Evolutionary conservation across 495 filamentous ascomycete species (phyloP), one percentile per base, ranked within the genome.

Genomic region (Penicillium longicatenatum): DNA sequence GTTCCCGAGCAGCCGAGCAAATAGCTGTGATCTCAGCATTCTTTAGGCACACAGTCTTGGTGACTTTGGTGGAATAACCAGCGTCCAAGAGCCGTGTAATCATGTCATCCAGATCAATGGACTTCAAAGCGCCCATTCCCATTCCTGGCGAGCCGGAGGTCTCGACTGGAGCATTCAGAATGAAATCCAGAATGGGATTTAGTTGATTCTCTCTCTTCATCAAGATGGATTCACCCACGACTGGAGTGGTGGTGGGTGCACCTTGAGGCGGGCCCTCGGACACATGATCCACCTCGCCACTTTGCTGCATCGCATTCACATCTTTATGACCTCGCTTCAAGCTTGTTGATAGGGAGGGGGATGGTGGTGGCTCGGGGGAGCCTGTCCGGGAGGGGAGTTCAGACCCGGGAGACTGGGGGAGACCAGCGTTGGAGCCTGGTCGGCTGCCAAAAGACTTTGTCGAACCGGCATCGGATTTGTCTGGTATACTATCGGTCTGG

Each of bases 11-110:
- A 12, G 90, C 89, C 33, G 85, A 82, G 71, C 95, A 98, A 55
- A 99, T 92, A 24, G 93, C 92, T 37, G 83, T 88, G 54, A 99
- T 98, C 71, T 99, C 94, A 20, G 93, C 94, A 72, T 98, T 98
- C 82, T 96, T 97, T 47, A 99, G 75, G 62, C 92, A 97, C 4
- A 98, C 92, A 19, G 91, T 89, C 78, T 99, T 99, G 49, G 94
- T 97, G 62, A 97, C 89, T 70, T 98, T 98, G 45, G 92, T 90
- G 31, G 94, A 90, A 68, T 99, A 98, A 20, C 86, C 94, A 22
- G 94, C 94, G 73, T 98, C 94, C 35, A 98, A 79, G 19, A 99
- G 86, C 35, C 94, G 87, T 59, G 89, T 88, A 66, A 99, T 99
- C 84, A 96, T 97, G 67, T 98, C 94, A 66, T 99, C 94, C 46